Conservation (phyloP, 306 rosid species). For the Gillenia trifoliata region DNA sequence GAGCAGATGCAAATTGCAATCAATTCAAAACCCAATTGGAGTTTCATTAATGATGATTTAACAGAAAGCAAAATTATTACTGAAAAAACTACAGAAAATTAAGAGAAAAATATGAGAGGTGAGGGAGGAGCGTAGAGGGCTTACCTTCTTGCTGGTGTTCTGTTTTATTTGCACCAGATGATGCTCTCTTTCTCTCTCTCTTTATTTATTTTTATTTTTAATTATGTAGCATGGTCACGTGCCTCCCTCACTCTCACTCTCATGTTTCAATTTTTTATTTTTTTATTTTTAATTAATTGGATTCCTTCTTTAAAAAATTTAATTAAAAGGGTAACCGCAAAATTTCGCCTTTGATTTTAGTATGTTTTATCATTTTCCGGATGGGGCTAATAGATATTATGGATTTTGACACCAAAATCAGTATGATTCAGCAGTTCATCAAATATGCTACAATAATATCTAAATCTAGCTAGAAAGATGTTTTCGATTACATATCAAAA, state of each 20-base stretch:
- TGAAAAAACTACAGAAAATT: not conserved
- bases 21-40: not conserved
- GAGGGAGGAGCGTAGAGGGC: not conserved
- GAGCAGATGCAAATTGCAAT: not conserved
- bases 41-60: not conserved
- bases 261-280: not conserved
- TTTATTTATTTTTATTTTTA: constrained; percentile 7
- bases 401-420: not conserved
- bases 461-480: too few species aligned
- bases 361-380: too few species aligned
- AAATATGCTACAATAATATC: too few species aligned
- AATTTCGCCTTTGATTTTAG: too few species aligned
- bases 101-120: constrained; percentile 1
- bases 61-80: not conserved
- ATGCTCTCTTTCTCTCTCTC: constrained; percentile 5
- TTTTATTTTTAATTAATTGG: not conserved
- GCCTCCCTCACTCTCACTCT: not conserved
- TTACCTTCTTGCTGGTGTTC: constrained; percentile 7
- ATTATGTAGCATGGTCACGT: not conserved
- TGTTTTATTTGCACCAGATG: not conserved
- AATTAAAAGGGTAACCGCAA: too few species aligned
- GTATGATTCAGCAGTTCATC: too few species aligned
- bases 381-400: too few species aligned
- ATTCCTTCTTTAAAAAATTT: too few species aligned
- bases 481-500: too few species aligned